A percentile compares a stretch with the other conserved stretches of the same genome.
Conservation (phyloP, 2,329 filamentous ascomycete genomes). For the Tolypocladium ovalisporum region DNA sequence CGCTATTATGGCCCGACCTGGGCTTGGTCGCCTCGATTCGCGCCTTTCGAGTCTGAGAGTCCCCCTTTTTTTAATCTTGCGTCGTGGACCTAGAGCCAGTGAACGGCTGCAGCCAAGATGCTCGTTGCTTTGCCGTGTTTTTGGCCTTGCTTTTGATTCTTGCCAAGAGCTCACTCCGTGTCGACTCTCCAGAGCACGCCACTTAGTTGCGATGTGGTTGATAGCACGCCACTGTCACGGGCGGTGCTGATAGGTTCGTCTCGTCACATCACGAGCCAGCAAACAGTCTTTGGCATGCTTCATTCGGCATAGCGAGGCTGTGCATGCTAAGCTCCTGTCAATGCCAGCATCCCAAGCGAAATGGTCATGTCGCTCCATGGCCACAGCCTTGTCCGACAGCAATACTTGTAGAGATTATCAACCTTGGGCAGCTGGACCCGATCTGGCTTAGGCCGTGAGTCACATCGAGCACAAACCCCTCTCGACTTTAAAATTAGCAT, state of each 20-base stretch:
- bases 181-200: background rate
- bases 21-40: background rate
- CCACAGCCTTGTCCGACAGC: background rate
- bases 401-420: background rate
- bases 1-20: background rate
- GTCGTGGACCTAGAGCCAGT: background rate
- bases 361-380: background rate
- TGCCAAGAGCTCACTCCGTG: background rate
- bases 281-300: background rate
- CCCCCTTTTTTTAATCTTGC: background rate
- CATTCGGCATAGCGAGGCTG: background rate
- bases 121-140: background rate
- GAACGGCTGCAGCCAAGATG: background rate
- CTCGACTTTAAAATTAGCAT: background rate
- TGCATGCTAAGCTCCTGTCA: background rate
- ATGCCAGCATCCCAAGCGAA: background rate
- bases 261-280: background rate
- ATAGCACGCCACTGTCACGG: background rate
- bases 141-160: background rate
- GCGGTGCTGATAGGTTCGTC: background rate
- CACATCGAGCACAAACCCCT: background rate
- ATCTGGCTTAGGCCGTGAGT: background rate
- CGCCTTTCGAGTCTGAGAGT: background rate
- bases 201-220: background rate
- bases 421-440: background rate